These are phyloP conservation scores for Moesziomyces antarcticus DNA, from an alignment of 1,284 basidiomycete genomes.

Conservation along the genomic window DNA sequence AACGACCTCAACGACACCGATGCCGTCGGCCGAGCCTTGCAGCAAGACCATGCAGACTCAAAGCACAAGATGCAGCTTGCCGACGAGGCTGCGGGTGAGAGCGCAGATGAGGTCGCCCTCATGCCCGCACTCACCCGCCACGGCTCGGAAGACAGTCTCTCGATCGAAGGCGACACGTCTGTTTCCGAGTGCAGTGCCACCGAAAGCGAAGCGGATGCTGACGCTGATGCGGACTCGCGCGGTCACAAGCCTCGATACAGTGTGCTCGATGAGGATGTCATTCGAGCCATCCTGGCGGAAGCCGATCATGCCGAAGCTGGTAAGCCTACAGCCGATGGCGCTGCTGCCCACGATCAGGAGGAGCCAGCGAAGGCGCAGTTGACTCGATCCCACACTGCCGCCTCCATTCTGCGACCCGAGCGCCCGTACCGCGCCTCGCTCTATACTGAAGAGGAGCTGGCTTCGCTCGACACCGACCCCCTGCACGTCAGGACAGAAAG, in stretches of 20 bases:
- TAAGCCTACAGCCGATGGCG: not conserved
- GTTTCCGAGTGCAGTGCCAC: constrained; percentile 35
- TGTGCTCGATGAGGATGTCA: constrained; percentile 40
- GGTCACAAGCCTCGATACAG: constrained; percentile 29
- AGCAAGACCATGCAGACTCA: not conserved
- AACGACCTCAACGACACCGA: constrained; percentile 39
- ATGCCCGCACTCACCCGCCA: constrained; percentile 30
- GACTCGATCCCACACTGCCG: constrained; percentile 32
- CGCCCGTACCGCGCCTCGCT: constrained; percentile 51
- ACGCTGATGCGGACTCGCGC: constrained; percentile 14
- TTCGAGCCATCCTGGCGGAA: constrained; percentile 36
- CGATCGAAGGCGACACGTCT: constrained; percentile 33
- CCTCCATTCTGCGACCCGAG: constrained; percentile 24
- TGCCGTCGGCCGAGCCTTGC: constrained; percentile 16
- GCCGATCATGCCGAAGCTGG: constrained; percentile 6
- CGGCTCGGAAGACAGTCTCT: constrained; percentile 10
- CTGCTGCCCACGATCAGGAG: not conserved
- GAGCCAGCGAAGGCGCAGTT: constrained; percentile 7
- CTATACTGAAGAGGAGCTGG: constrained; percentile 52
- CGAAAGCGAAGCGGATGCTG: constrained; percentile 31
- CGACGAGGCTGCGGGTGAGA: constrained; percentile 15
- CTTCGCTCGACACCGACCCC: constrained; percentile 9
- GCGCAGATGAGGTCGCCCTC: constrained; percentile 14
- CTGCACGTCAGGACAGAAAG: constrained; percentile 37
- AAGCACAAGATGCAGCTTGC: not conserved